phyloP scores from a whole-genome alignment of 768 basidiomycete species.

The Coprinellus micaceus region DNA sequence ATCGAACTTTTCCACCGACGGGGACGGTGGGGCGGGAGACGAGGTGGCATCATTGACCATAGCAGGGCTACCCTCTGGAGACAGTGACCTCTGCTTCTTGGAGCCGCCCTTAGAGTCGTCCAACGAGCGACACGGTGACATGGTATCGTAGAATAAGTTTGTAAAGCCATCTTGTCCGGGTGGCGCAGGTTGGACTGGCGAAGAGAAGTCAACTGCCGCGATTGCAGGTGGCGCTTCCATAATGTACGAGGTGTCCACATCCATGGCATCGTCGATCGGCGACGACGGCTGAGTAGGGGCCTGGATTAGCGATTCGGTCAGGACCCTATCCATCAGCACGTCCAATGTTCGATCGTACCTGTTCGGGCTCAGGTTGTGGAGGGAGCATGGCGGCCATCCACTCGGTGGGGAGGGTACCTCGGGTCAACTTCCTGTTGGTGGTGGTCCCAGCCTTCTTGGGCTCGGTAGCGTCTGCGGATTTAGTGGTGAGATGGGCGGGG shows the following conservation, averaged over 20 bases:
- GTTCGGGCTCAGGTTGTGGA: constrained; percentile 21
- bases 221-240: constrained; percentile 22
- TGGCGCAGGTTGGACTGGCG: constrained; percentile 44
- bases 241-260: constrained; percentile 61
- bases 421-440: constrained; percentile 53
- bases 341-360: constrained; percentile 21
- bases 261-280: constrained; percentile 69
- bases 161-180: constrained; percentile 54
- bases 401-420: constrained; percentile 59
- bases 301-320: constrained; percentile 5
- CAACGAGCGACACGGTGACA: constrained; percentile 48
- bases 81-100: constrained; percentile 56
- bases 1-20: constrained; percentile 46
- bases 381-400: constrained; percentile 43
- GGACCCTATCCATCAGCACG: background rate
- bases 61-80: constrained; percentile 44
- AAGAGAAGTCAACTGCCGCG: constrained; percentile 29
- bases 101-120: constrained; percentile 42
- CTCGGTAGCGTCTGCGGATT: constrained; percentile 30
- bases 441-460: constrained; percentile 34
- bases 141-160: constrained; percentile 55
- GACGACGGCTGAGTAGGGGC: constrained; percentile 34
- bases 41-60: constrained; percentile 38
- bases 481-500: constrained; percentile 29
- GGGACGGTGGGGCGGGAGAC: constrained; percentile 50